phyloP scores from a whole-genome alignment of 345 rosid species.

The Leavenworthia alabamica region DNA sequence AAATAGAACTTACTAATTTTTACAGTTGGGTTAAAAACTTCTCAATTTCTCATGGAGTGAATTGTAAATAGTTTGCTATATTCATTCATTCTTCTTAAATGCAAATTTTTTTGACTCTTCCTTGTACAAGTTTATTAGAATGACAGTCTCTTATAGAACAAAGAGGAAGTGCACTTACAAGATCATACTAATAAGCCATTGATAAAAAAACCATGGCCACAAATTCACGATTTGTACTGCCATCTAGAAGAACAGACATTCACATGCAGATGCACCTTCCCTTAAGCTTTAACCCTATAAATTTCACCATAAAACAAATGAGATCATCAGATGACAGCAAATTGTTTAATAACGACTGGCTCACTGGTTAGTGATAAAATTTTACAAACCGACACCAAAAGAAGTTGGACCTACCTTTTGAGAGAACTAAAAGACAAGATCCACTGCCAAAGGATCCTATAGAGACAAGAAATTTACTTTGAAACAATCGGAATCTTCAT shows the following conservation, averaged over 20 bases:
- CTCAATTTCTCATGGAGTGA: not conserved
- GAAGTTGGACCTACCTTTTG: not conserved
- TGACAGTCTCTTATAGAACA: not conserved
- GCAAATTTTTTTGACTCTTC: not conserved
- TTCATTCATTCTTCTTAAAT: conserved; percentile 14
- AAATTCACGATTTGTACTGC: not conserved
- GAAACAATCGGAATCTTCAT: not conserved
- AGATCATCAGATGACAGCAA: conserved; percentile 1
- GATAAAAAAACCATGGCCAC: too few relatives aligned
- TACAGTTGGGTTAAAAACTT: not conserved
- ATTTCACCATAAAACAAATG: not conserved
- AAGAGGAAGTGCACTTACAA: not conserved
- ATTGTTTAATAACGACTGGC: not conserved
- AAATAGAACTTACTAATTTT: not conserved
- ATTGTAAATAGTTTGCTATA: conserved; percentile 9
- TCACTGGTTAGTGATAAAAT: not conserved
- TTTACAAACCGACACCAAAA: not conserved
- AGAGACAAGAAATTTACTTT: not conserved
- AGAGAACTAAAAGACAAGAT: not conserved
- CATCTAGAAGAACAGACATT: not conserved
- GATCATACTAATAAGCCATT: not conserved
- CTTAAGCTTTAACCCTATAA: not conserved
- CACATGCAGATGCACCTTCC: not conserved
- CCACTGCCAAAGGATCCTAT: not conserved
- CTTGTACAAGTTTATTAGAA: not conserved